A percentile compares a stretch with the other conserved stretches of the same genome.
phyloP scores from a whole-genome alignment of 2,329 filamentous ascomycete species.

The Spiromastix sp. region DNA sequence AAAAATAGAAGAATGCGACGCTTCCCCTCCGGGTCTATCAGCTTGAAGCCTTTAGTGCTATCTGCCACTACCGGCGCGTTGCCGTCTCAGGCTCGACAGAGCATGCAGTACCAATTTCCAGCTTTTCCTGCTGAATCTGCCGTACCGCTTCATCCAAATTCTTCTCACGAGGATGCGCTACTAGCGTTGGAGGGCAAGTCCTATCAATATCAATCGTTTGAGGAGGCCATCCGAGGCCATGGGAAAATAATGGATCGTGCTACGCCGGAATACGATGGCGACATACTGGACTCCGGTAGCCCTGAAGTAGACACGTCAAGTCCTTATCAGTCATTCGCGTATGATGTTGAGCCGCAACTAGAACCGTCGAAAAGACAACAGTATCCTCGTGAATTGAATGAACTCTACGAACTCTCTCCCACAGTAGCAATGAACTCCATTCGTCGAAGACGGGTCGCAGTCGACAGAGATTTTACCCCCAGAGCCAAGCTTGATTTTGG shows the following conservation, averaged over 20 bases:
- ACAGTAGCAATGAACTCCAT: background rate
- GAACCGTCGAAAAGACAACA: background rate
- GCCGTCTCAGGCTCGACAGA: slow-evolving; percentile 3
- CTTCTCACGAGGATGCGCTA: slow-evolving; percentile 23
- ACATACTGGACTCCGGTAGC: background rate
- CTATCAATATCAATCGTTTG: slow-evolving; percentile 16
- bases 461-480: slow-evolving; percentile 2
- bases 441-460: background rate
- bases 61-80: slow-evolving; percentile 10
- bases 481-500: background rate
- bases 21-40: slow-evolving; percentile 25
- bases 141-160: background rate
- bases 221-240: slow-evolving; percentile 14
- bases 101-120: too few relatives aligned
- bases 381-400: background rate
- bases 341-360: background rate
- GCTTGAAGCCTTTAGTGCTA: slow-evolving; percentile 25
- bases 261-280: background rate
- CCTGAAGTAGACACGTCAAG: background rate
- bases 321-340: background rate
- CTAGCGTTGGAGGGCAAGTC: slow-evolving; percentile 21
- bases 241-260: background rate
- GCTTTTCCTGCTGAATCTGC: too few relatives aligned
- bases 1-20: slow-evolving; percentile 22
- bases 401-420: background rate